Evolutionary conservation across 306 rosid species (phyloP).

Genomic region (Prunus salicina): DNA sequence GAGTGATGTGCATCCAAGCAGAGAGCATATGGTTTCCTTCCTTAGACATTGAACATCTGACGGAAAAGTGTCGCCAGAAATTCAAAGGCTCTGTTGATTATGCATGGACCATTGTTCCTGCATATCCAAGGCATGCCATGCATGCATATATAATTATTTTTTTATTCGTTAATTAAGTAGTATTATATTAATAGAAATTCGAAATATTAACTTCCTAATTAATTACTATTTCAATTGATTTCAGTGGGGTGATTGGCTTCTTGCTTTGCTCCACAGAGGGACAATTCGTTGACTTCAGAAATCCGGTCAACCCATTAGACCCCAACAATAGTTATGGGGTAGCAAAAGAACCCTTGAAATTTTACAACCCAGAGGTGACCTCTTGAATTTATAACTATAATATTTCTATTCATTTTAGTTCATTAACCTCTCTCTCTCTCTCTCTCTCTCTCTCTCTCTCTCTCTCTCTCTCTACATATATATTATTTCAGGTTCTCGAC

Average conservation of each 20-base stretch:
- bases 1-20: slow-evolving; percentile 63
- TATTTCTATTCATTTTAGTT: neutral
- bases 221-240: neutral
- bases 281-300: slow-evolving; percentile 55
- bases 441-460: neutral
- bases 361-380: slow-evolving; percentile 60
- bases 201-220: neutral
- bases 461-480: neutral
- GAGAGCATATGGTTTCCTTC: slow-evolving; percentile 63
- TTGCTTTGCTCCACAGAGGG: slow-evolving; percentile 70
- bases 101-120: slow-evolving; percentile 71
- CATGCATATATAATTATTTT: too few species aligned
- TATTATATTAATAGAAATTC: neutral
- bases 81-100: slow-evolving; percentile 64
- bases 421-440: neutral
- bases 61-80: slow-evolving; percentile 32
- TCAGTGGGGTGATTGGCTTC: slow-evolving; percentile 77
- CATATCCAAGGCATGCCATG: slow-evolving; percentile 58
- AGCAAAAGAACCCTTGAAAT: slow-evolving; percentile 51
- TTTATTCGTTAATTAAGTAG: too few species aligned
- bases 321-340: slow-evolving; percentile 33
- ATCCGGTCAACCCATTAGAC: slow-evolving; percentile 49
- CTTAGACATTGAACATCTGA: slow-evolving; percentile 31
- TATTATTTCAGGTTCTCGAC: too few species aligned
- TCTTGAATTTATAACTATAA: neutral